Evolutionary conservation across 768 basidiomycete species (phyloP), one percentile per base, ranked within the genome.

Genomic region (Boletus vermiculosoides): DNA sequence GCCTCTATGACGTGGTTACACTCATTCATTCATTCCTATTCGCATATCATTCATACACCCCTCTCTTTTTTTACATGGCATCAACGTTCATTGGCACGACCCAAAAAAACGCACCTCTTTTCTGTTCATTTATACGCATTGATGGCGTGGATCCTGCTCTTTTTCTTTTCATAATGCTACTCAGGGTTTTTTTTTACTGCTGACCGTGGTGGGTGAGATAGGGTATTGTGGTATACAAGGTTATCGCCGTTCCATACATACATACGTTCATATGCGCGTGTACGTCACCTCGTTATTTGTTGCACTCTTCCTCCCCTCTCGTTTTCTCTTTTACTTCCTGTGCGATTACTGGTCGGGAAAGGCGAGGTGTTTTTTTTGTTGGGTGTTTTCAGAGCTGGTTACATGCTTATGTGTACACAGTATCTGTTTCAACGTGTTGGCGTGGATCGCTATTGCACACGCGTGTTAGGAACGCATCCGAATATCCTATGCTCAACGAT

Each of bases 1-100:
- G 30, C 23, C 30, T 41, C 45, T 34, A 60, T 58, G 36, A 44
- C 63, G 28, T 45, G 36, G 45, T 57, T 40, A 63, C 54, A 22
- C 47, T 54, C 52, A 31, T 59, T 50, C 46, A 57, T 41, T 54
- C 66, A 50, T 54, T 51, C 41, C 46, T 54, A 63, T 59, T 52
- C 47, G 60, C 65, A 66, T 56, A 36, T 44, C 39, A 37, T 42
- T 20, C 58, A 41, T 34, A 23, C 31, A 40, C 25, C 2, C n/a
- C 23, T 41, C 31, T 22, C 37, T 25, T 40, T 52, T 37, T 54
- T 42, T 52, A 37, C 46, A 55, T 60, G n/a, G 23, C 18, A 46
- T 49, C 45, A 41, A 57, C 46, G 20, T 48, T 45, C 55, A 51
- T 53, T 48, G 28, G n/a, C 49, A 60, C 23, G 6, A 53, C 42